A percentile compares a stretch with the other conserved stretches of the same genome.
Conservation (phyloP, 495 filamentous ascomycete genomes). For the Mytilinidion resinicola region DNA sequence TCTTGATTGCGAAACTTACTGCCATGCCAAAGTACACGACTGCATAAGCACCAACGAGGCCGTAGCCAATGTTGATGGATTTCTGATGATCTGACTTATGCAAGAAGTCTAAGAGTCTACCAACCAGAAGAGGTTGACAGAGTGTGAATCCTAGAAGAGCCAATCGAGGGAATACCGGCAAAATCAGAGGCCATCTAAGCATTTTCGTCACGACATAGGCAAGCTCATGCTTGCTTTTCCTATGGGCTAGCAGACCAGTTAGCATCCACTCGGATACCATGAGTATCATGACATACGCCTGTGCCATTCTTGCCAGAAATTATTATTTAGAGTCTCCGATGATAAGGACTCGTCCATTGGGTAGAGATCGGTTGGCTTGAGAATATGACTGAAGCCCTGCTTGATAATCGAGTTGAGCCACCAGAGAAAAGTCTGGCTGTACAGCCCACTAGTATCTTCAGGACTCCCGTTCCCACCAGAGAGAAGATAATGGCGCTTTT, state of each 20-base stretch:
- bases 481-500: conserved; percentile 47
- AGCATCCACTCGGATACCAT: neutral
- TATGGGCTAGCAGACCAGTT: neutral
- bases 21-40: conserved; percentile 57
- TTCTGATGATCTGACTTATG: neutral
- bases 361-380: conserved; percentile 12
- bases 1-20: conserved; percentile 28
- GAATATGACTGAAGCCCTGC: conserved; percentile 9
- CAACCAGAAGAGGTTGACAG: conserved; percentile 57
- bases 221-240: neutral
- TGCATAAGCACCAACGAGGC: conserved; percentile 55
- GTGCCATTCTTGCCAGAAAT: neutral
- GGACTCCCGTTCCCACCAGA: conserved; percentile 46
- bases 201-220: neutral
- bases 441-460: conserved; percentile 53
- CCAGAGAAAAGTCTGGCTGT: conserved; percentile 46
- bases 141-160: conserved; percentile 53
- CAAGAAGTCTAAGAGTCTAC: conserved; percentile 38
- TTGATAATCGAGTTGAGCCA: conserved; percentile 54
- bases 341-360: neutral
- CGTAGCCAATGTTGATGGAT: conserved; percentile 21
- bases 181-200: conserved; percentile 38
- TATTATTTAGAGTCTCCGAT: conserved; percentile 1
- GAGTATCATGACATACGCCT: neutral
- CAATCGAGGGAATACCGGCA: conserved; percentile 44